phyloP scores from a whole-genome alignment of 345 rosid species.

The Populus davidiana region DNA sequence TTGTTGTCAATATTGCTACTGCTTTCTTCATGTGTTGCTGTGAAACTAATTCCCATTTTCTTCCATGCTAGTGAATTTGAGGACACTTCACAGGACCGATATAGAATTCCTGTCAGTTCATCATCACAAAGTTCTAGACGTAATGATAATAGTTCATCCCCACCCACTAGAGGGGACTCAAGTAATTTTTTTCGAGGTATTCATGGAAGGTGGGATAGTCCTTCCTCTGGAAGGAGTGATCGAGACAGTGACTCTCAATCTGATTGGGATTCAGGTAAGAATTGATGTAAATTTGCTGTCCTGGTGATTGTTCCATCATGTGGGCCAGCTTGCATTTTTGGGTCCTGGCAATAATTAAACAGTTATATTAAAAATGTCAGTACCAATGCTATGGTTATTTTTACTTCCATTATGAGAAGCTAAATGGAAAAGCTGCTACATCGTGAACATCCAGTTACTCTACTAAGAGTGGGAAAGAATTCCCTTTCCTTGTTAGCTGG shows the following conservation, averaged over 20 bases:
- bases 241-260: constrained; percentile 70
- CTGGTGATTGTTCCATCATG: not conserved
- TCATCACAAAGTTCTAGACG: constrained; percentile 56
- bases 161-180: constrained; percentile 74
- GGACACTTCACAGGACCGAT: constrained; percentile 60
- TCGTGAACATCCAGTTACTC: not conserved
- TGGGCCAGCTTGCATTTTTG: not conserved
- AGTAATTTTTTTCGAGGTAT: constrained; percentile 49
- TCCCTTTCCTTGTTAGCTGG: not conserved
- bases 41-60: not conserved
- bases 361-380: not conserved
- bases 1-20: not conserved
- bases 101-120: constrained; percentile 51
- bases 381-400: not conserved
- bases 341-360: not conserved
- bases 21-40: constrained; percentile 14
- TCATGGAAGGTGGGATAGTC: constrained; percentile 86
- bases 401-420: not conserved
- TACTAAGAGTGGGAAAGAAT: not conserved
- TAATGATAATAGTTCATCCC: constrained; percentile 84
- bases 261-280: constrained; percentile 72
- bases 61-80: constrained; percentile 53
- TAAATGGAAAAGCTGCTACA: not conserved
- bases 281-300: constrained; percentile 4
- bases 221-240: constrained; percentile 74